Base-by-base conservation (phyloP, 192 early-diverging fungal genomes). In the Cetraspora pellucida region DNA sequence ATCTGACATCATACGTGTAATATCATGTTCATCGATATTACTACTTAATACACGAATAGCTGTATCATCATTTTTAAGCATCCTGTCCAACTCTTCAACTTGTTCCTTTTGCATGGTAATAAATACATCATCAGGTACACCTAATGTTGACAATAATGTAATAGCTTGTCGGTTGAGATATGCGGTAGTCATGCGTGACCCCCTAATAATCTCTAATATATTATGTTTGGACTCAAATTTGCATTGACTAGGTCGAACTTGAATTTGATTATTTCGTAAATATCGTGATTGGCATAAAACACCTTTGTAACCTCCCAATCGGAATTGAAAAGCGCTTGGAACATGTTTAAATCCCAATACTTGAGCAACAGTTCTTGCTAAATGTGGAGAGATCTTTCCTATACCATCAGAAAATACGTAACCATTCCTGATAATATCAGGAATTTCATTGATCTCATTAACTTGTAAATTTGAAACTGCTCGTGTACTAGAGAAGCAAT, bases 401-500 rank as follows among this genome's bases (percentile, higher is more conserved):
- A 91, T 86, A 5, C 93, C 93, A 79, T 95, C 93, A 30, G 90
- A 91, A 74, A 95, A 95, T 1, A 65, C 82, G 63, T 81, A 91
- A 2, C 83, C 82, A 63, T 92, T 84, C 4, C 79, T 68, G 47
- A 83, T 80, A 55, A 95, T 81, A 66, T 95, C 93, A 1, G 74
- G 66, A 58, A 94, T 86, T 1, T 72, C 55, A 28, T 72, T 64
- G 0, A 90, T 81, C 1, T 89, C 83, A 10, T 81, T 54, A 6
- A 72, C 70, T 4, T 64, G 28, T 11, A 93, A 52, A 7, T 77
- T 73, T 6, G 78, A 75, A 21, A 88, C 86, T 11, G 85, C 85
- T 0, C 81, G 79, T 2, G 93, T 93, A 8, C 90, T 88, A 0
- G 91, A 91, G 67, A 94, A 92, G 68, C 90, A 91, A 77, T 93